Evolutionary conservation across 352 stramenopile species (phyloP).

Genomic region (Pythium pyrilobum): DNA sequence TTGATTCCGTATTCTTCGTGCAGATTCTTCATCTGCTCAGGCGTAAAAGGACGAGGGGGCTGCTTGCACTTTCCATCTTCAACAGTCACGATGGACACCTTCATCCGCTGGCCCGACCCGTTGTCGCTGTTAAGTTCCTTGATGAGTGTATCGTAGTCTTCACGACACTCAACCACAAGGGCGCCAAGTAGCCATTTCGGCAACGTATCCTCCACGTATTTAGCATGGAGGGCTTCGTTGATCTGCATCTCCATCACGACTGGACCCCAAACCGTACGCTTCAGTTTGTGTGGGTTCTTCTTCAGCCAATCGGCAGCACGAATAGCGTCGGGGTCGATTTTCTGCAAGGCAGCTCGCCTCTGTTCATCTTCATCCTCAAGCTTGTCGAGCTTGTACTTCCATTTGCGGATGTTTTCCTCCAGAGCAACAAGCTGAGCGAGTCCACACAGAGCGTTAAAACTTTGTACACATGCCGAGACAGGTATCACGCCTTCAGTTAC

Average conservation of each 20-base stretch:
- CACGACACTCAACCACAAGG: constrained; percentile 71
- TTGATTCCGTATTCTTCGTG: constrained; percentile 54
- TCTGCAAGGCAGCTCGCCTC: constrained; percentile 48
- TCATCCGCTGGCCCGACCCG: constrained; percentile 34
- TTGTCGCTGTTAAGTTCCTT: constrained; percentile 47
- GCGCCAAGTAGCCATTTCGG: constrained; percentile 73
- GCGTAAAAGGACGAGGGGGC: constrained; percentile 53
- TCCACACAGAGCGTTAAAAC: not conserved
- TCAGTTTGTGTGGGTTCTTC: constrained; percentile 56
- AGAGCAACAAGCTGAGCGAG: constrained; percentile 28
- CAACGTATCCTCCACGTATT: constrained; percentile 82
- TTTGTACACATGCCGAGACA: not conserved
- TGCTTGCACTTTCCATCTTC: constrained; percentile 46
- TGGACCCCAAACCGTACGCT: constrained; percentile 77
- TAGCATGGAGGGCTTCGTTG: constrained; percentile 68
- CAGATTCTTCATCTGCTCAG: constrained; percentile 48
- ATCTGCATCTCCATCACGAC: constrained; percentile 83
- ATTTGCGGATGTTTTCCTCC: constrained; percentile 49
- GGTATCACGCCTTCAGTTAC: not conserved
- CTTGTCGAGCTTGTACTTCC: constrained; percentile 45
- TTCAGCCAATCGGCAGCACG: constrained; percentile 74
- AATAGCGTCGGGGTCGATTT: constrained; percentile 63
- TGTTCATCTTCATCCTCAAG: constrained; percentile 79
- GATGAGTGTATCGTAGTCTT: constrained; percentile 80
- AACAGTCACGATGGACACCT: constrained; percentile 65